A percentile compares a stretch with the other conserved stretches of the same genome.
These are phyloP conservation scores for Boletus smithii DNA, from an alignment of 1,284 basidiomycete genomes.

Conservation along the genomic window DNA sequence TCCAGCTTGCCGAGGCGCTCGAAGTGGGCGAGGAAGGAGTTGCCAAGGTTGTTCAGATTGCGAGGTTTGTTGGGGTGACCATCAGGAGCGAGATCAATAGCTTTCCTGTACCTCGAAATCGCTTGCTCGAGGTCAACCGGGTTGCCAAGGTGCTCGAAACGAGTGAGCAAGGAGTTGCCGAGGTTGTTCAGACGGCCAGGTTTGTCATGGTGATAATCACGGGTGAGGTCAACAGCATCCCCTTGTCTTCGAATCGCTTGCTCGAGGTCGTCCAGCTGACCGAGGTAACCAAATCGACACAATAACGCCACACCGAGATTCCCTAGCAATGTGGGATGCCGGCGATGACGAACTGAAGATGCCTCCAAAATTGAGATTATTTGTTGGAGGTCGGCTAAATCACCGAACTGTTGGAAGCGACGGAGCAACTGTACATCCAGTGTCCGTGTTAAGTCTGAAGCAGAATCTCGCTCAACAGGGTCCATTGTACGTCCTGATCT, in stretches of 20 bases:
- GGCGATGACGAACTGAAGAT: neutral
- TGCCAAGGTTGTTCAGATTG: too few species aligned
- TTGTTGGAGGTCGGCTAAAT: neutral
- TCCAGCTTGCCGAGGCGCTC: neutral
- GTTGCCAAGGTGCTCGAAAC: slow-evolving; percentile 2
- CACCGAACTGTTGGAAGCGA: neutral
- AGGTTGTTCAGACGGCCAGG: too few species aligned
- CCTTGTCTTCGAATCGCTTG: neutral
- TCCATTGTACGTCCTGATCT: too few species aligned
- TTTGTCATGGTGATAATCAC: too few species aligned
- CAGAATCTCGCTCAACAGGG: neutral
- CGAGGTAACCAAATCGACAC: neutral
- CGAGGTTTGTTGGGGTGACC: neutral
- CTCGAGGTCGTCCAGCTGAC: neutral
- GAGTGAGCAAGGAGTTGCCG: too few species aligned
- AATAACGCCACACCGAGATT: neutral
- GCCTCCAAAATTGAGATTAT: neutral
- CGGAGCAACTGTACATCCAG: neutral
- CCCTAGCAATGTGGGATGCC: neutral
- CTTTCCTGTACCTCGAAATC: neutral
- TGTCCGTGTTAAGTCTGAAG: neutral
- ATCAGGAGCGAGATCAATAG: neutral
- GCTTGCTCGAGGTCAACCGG: neutral
- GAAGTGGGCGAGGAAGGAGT: neutral
- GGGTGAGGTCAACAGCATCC: too few species aligned